Conservation (phyloP, 75 land plant genomes). For the Sequoiadendron giganteum region DNA sequence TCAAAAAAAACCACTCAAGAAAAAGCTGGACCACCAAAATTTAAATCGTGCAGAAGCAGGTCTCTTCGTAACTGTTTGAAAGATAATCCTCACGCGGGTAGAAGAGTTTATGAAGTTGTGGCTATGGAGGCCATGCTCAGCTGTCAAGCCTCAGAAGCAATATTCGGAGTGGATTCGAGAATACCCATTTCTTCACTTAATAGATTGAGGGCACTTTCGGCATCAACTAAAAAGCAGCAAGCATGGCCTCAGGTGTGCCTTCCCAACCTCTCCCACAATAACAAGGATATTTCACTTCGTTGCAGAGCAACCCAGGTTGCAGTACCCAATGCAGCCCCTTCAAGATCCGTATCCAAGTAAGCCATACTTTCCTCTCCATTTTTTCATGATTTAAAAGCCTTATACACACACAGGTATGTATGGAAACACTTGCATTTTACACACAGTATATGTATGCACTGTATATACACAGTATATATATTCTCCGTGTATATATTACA, state of each 20-base stretch:
- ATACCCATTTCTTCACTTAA: background rate
- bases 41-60: no score
- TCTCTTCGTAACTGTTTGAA: no score
- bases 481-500: no score
- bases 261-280: background rate
- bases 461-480: no score
- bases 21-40: no score
- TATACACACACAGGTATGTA: background rate
- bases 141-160: background rate
- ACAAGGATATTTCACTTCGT: background rate
- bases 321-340: slow-evolving; percentile 9
- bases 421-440: no score
- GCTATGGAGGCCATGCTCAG: background rate
- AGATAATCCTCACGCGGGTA: background rate
- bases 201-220: background rate
- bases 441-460: no score
- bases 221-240: background rate
- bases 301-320: slow-evolving; percentile 12
- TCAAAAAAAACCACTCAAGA: no score
- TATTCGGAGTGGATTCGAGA: background rate
- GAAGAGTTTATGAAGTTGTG: background rate
- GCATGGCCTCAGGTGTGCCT: background rate
- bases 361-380: background rate
- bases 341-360: slow-evolving; percentile 1
- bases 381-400: background rate